phyloP scores from a whole-genome alignment of 2,329 filamentous ascomycete genomes.

The Verticillium longisporum region DNA sequence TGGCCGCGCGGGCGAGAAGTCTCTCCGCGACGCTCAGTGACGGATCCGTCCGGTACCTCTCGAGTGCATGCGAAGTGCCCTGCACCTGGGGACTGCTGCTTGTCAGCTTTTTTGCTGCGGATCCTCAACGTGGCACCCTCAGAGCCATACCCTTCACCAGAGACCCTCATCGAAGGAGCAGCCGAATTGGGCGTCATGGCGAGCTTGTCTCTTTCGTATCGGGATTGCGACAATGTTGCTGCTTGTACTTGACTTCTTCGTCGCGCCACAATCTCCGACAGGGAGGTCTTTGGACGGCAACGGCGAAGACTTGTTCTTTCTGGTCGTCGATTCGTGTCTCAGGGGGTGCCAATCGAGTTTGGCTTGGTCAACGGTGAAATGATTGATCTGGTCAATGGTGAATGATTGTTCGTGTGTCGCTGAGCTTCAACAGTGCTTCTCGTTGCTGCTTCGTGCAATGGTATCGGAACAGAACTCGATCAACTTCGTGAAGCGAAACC shows the following conservation, averaged over 20 bases:
- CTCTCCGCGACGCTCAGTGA: constrained; percentile 3
- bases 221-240: not conserved
- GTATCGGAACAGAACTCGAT: not conserved
- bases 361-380: no score
- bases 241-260: not conserved
- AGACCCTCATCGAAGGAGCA: constrained; percentile 1
- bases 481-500: not conserved
- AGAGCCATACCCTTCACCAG: constrained; percentile 10
- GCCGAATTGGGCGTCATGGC: not conserved
- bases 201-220: not conserved
- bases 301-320: no score
- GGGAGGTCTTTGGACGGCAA: no score
- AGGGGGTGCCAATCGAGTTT: not conserved
- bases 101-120: not conserved
- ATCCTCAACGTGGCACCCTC: constrained; percentile 8
- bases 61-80: not conserved
- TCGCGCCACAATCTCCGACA: no score
- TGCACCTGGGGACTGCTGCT: constrained; percentile 1
- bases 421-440: not conserved
- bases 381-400: not conserved
- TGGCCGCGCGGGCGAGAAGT: constrained; percentile 1
- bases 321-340: not conserved
- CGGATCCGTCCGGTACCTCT: constrained; percentile 2
- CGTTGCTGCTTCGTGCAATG: not conserved
- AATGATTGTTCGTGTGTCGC: not conserved